Base-by-base conservation (phyloP, 2,329 filamentous ascomycete genomes). In the Mycosphaerella arachidis region DNA sequence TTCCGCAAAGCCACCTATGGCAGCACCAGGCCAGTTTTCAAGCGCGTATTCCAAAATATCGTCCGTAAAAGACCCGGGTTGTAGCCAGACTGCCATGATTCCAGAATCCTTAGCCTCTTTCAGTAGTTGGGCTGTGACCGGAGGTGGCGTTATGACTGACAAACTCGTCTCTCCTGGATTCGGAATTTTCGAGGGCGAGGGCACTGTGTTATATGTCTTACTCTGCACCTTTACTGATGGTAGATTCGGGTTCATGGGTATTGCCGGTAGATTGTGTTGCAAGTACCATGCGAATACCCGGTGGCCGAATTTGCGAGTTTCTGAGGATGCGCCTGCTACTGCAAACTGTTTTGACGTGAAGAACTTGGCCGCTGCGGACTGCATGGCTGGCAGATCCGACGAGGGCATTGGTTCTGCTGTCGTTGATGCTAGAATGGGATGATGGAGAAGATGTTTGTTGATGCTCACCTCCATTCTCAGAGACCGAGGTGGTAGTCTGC, bases 281-380 rank as follows among this genome's bases (percentile, higher is more conserved):
- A 90, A 83, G 75, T 97, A 97, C 93, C 93, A 97, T 13, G 84
- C 84, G 72, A 97, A 91, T 66, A 97, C 86, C 79, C 91, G 92
- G 76, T 96, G 89, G 27, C 94, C 93, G 71, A 89, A 97, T 75
- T 96, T 97, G 72, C 82, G 79, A 45, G 89, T 81, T 76, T 96
- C 91, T 54, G 90, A 90, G 72, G 89, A 94, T 40, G 93, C 93
- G 68, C 93, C 93, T 18, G 92, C 91, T 30, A 97, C 93, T 58
- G 93, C 93, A 74, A 94, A 96, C 64, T 84, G 81, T 31, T 88
- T 85, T 8, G 88, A 89, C 1, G 85, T 82, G 79, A 97, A 96
- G 82, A 97, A 97, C 9, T 82, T 82, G 62, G 86, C 86, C 45
- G 91, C 87, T 50, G 88, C 84, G 53, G 85, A 81, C 71, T 92